These are phyloP conservation scores for Pleurotus eryngii DNA, from an alignment of 768 basidiomycete genomes.

Conservation along the genomic window DNA sequence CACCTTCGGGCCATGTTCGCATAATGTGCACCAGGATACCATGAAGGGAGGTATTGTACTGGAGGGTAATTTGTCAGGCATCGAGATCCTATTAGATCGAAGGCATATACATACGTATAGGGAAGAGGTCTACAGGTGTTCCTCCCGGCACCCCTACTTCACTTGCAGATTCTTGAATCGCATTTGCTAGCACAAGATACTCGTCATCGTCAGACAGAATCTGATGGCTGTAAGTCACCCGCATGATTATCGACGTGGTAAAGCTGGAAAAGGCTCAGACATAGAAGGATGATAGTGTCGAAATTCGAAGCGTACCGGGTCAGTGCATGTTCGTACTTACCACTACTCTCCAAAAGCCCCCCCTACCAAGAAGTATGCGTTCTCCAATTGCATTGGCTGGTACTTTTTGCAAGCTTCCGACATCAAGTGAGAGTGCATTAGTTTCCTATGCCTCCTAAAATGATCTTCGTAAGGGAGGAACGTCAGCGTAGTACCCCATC, in stretches of 20 bases:
- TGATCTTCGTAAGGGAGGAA: conserved; percentile 30
- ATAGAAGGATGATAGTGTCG: not conserved
- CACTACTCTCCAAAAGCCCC: conserved; percentile 26
- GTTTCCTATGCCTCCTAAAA: conserved; percentile 50
- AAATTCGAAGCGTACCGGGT: conserved; percentile 29
- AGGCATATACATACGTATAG: conserved; percentile 18
- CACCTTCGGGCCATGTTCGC: conserved; percentile 17
- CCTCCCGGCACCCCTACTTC: conserved; percentile 13
- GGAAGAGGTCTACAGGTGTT: conserved; percentile 21
- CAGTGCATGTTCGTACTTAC: conserved; percentile 28
- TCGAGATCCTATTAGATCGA: not conserved
- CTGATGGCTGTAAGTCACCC: conserved; percentile 28
- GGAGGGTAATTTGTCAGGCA: not conserved
- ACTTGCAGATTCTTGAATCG: conserved; percentile 20
- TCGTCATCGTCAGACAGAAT: conserved; percentile 30
- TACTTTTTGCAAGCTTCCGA: conserved; percentile 31
- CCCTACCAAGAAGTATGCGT: conserved; percentile 35
- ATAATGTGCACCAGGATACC: conserved; percentile 29
- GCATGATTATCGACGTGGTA: conserved; percentile 15
- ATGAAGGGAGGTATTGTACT: conserved; percentile 29
- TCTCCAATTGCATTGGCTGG: conserved; percentile 38
- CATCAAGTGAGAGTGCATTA: conserved; percentile 22
- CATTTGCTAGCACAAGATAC: conserved; percentile 31
- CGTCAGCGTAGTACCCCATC: not conserved
- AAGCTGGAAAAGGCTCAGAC: conserved; percentile 7